Percentiles rank a stretch among this genome's conserved stretches.
Conservation (phyloP, 2,329 filamentous ascomycete genomes). For the Colletotrichum sublineola region DNA sequence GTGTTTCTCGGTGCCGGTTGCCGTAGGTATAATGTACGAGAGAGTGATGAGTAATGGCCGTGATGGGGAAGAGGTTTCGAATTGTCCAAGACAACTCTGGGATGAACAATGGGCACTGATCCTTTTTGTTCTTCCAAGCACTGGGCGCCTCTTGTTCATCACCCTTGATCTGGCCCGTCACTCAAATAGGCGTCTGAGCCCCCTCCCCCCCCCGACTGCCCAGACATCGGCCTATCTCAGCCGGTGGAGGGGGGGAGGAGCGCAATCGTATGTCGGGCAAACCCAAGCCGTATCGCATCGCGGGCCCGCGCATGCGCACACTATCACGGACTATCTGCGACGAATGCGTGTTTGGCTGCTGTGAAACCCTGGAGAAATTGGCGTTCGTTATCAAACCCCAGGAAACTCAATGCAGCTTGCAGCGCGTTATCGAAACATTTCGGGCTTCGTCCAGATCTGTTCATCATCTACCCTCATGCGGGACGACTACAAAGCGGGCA, state of each 20-base stretch:
- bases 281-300: background rate
- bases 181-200: conserved; percentile 4
- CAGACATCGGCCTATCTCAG: conserved; percentile 12
- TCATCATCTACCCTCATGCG: background rate
- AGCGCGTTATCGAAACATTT: conserved; percentile 13
- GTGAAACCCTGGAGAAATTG: background rate
- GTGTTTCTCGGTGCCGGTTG: no score
- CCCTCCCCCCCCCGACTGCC: background rate
- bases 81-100: background rate
- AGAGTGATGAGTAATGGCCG: background rate
- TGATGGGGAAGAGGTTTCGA: background rate
- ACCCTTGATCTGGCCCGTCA: background rate
- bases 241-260: background rate
- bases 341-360: background rate
- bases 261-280: background rate
- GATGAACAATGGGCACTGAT: background rate
- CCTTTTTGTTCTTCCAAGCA: background rate
- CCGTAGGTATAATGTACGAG: no score
- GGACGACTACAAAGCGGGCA: no score
- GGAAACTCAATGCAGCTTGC: conserved; percentile 9
- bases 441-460: background rate
- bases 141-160: background rate
- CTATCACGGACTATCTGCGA: conserved; percentile 12
- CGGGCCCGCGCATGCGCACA: background rate
- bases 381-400: background rate